Conservation (phyloP, 352 stramenopile species). For the Globisporangium lucens region DNA sequence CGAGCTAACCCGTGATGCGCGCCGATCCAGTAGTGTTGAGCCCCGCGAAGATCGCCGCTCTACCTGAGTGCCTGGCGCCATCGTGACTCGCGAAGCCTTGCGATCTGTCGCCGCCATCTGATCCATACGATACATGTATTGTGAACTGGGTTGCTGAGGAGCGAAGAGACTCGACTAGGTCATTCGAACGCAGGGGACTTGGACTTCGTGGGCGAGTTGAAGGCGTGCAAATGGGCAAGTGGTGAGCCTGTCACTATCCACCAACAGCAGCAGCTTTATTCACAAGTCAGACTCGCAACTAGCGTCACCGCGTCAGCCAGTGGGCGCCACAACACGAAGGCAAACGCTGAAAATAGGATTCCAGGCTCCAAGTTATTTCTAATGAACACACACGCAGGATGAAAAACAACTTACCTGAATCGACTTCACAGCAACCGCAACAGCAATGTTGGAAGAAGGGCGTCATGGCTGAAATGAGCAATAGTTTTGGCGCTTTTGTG, state of each 20-base stretch:
- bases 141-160: background rate
- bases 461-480: background rate
- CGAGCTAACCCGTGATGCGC: slow-evolving; percentile 14
- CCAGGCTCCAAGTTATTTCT: background rate
- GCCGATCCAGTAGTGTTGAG: slow-evolving; percentile 9
- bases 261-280: background rate
- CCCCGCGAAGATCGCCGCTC: slow-evolving; percentile 7
- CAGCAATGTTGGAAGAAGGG: background rate
- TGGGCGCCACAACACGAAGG: background rate
- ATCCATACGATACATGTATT: slow-evolving; percentile 1
- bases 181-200: background rate
- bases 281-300: background rate
- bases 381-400: background rate
- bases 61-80: slow-evolving; percentile 6
- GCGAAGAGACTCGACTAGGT: background rate
- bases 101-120: background rate
- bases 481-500: background rate
- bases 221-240: background rate
- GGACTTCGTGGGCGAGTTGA: background rate
- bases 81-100: slow-evolving; percentile 18
- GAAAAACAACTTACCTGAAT: background rate
- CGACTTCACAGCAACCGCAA: background rate
- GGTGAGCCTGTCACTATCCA: background rate
- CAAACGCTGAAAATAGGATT: background rate
- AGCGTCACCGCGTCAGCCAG: background rate